phyloP scores from a whole-genome alignment of 306 rosid genomes.

The Psophocarpus tetragonolobus region DNA sequence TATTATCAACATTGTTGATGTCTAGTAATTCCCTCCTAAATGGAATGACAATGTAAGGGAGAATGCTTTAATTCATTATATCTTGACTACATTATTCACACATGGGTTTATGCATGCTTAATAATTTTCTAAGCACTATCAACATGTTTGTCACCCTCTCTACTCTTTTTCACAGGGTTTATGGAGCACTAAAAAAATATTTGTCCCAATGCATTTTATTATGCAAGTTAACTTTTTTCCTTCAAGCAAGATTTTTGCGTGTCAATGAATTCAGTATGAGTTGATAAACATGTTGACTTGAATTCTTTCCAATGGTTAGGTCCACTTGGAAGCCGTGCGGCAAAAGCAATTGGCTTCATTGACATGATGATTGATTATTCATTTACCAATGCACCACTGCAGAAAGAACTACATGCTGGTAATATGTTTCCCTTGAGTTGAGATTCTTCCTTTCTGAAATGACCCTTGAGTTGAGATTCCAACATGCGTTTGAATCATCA shows the following conservation, averaged over 20 bases:
- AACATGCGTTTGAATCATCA: too few relatives aligned
- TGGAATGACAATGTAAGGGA: neutral
- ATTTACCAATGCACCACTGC: conserved; percentile 76
- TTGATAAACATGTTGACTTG: neutral
- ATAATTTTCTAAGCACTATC: too few relatives aligned
- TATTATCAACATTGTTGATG: neutral
- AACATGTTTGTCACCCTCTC: too few relatives aligned
- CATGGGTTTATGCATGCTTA: too few relatives aligned
- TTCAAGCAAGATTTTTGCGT: neutral
- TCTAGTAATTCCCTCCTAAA: neutral
- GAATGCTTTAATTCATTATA: neutral
- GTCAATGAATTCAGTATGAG: neutral
- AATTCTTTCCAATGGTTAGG: conserved; percentile 45
- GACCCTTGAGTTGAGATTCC: too few relatives aligned
- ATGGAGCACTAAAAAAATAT: neutral
- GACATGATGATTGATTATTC: conserved; percentile 96
- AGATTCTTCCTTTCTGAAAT: conserved; percentile 14
- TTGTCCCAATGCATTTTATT: neutral
- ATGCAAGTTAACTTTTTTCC: neutral
- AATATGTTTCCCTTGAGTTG: conserved; percentile 8
- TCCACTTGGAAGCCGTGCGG: conserved; percentile 95
- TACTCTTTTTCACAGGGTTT: neutral
- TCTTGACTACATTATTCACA: neutral
- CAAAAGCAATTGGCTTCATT: conserved; percentile 94
- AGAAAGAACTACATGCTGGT: conserved; percentile 90